Conservation (phyloP, 1,284 basidiomycete species). For the Naganishia sp. region DNA sequence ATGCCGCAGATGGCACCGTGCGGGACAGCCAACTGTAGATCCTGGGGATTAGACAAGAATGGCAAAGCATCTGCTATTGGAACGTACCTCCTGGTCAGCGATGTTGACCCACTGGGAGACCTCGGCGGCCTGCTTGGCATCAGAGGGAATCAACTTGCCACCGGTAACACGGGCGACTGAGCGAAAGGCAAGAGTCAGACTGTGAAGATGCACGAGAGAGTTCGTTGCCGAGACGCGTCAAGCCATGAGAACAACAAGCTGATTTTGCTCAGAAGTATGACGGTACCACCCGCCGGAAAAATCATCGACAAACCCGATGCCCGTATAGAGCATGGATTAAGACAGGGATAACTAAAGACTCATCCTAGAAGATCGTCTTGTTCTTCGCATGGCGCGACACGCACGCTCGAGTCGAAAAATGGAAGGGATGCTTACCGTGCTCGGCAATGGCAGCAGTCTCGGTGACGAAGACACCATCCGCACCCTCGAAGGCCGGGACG, state of each 20-base stretch:
- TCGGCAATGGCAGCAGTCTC: slow-evolving; percentile 80
- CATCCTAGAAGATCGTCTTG: slow-evolving; percentile 48
- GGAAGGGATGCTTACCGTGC: slow-evolving; percentile 70
- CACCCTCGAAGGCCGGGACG: slow-evolving; percentile 77
- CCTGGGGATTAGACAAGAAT: neutral
- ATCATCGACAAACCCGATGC: slow-evolving; percentile 59
- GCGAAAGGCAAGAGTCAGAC: slow-evolving; percentile 19
- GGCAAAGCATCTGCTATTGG: neutral
- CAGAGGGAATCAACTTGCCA: slow-evolving; percentile 64
- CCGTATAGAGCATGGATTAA: slow-evolving; percentile 53
- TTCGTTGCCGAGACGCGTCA: neutral
- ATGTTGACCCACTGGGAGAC: slow-evolving; percentile 70
- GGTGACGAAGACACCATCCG: slow-evolving; percentile 70
- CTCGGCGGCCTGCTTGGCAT: slow-evolving; percentile 62
- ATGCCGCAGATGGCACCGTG: slow-evolving; percentile 54
- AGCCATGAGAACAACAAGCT: neutral
- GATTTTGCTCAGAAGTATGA: slow-evolving; percentile 51
- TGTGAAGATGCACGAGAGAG: neutral
- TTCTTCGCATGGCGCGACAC: slow-evolving; percentile 1
- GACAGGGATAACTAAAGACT: slow-evolving; percentile 65
- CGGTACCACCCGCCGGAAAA: slow-evolving; percentile 58
- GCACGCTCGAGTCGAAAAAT: slow-evolving; percentile 39
- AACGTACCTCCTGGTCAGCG: slow-evolving; percentile 62
- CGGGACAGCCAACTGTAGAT: slow-evolving; percentile 45
- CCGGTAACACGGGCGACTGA: slow-evolving; percentile 73